Conservation (phyloP, 2,329 filamentous ascomycete genomes). For the Pestalotiopsis sp. region DNA sequence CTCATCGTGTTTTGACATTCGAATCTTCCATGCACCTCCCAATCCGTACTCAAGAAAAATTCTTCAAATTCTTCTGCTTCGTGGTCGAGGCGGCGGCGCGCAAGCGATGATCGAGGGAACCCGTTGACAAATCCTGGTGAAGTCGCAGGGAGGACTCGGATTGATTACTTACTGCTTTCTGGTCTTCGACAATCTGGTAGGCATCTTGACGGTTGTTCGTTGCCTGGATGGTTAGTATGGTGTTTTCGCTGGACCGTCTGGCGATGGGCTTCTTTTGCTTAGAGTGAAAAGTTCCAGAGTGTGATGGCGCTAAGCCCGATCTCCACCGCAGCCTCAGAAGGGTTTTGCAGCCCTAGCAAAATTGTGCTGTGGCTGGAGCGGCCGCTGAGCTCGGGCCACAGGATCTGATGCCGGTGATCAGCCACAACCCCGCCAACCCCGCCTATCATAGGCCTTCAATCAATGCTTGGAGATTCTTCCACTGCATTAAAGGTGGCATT, state of each 20-base stretch:
- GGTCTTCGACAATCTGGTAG: slow-evolving; percentile 75
- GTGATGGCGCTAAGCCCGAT: slow-evolving; percentile 5
- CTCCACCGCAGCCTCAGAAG: neutral
- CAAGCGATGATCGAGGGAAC: neutral
- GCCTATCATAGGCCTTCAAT: neutral
- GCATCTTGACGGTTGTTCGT: slow-evolving; percentile 56
- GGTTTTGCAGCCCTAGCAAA: slow-evolving; percentile 12
- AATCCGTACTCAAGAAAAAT: neutral
- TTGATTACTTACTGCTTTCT: slow-evolving; percentile 66
- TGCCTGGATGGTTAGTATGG: slow-evolving; percentile 26
- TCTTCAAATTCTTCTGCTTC: neutral
- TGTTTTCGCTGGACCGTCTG: slow-evolving; percentile 19
- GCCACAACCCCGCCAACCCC: neutral
- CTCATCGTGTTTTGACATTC: neutral
- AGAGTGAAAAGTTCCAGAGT: slow-evolving; percentile 9
- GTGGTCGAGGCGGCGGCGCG: neutral
- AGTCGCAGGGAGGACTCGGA: slow-evolving; percentile 28
- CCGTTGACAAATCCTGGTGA: neutral
- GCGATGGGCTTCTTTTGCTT: slow-evolving; percentile 16
- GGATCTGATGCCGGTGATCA: neutral
- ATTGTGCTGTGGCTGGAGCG: slow-evolving; percentile 9
- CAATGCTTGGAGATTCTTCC: neutral
- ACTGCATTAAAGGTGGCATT: no score
- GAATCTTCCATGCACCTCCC: neutral
- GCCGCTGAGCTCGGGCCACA: neutral